phyloP scores from a whole-genome alignment of 163 green algal species.

The Scenedesmus sp. region DNA sequence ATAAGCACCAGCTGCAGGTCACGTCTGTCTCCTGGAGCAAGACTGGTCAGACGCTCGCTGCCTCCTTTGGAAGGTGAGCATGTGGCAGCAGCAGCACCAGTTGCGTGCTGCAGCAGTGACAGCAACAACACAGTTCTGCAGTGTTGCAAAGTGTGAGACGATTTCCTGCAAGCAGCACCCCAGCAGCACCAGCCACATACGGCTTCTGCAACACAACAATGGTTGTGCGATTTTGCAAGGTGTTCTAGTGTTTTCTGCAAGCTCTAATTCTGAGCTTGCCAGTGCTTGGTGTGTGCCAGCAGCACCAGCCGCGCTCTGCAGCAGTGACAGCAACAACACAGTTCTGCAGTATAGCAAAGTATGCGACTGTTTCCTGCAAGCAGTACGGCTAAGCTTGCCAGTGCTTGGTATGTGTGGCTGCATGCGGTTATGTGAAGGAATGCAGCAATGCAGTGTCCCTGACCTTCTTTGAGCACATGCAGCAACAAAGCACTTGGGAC shows the following conservation, averaged over 20 bases:
- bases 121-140: neutral
- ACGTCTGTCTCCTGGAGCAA: conserved; percentile 72
- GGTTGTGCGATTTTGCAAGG: too few relatives aligned
- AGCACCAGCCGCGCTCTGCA: neutral
- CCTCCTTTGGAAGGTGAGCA: conserved; percentile 61
- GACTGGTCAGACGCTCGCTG: conserved; percentile 73
- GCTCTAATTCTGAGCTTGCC: too few relatives aligned
- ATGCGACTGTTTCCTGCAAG: neutral
- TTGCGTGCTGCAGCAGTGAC: neutral
- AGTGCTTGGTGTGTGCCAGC: neutral
- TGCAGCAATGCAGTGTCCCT: too few relatives aligned
- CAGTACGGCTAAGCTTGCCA: neutral
- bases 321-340: neutral
- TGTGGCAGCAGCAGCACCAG: neutral
- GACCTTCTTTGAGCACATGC: too few relatives aligned
- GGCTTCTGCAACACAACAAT: too few relatives aligned
- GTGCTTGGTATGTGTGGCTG: neutral
- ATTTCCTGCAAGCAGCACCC: neutral
- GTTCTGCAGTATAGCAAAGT: neutral
- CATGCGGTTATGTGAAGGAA: too few relatives aligned
- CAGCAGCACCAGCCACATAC: too few relatives aligned
- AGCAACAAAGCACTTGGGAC: too few relatives aligned
- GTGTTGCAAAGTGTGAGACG: neutral
- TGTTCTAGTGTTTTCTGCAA: too few relatives aligned
- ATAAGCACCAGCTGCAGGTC: conserved; percentile 60